These are phyloP conservation scores for Acanthamoeba castellanii DNA, from an alignment of 208 protist species.

Conservation along the genomic window DNA sequence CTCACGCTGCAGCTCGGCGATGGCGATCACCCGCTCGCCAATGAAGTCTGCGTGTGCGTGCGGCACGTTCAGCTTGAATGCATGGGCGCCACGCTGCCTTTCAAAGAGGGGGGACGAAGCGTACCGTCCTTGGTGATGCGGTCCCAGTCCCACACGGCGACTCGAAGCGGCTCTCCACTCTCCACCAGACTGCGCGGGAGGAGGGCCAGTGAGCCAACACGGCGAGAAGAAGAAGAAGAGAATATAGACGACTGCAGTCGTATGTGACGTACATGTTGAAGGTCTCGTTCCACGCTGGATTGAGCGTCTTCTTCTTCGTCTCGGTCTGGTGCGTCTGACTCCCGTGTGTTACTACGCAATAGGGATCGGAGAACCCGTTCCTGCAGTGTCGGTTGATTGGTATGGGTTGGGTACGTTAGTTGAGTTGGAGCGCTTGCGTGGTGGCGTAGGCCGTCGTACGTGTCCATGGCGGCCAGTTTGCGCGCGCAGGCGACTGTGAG, in stretches of 20 bases:
- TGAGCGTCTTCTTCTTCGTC: conserved; percentile 11
- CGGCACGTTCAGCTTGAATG: not conserved
- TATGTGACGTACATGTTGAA: not conserved
- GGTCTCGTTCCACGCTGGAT: conserved; percentile 1
- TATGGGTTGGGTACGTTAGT: not conserved
- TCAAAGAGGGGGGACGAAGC: not conserved
- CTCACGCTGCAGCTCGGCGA: not conserved
- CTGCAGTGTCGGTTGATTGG: not conserved
- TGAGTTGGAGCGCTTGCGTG: not conserved
- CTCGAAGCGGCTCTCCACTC: not conserved
- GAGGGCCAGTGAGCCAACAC: not conserved
- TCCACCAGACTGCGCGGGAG: not conserved
- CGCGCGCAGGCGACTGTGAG: not conserved
- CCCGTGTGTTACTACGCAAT: not conserved
- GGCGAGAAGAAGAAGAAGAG: not conserved
- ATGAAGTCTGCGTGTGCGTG: not conserved
- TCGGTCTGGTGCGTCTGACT: not conserved
- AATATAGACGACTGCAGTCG: not conserved
- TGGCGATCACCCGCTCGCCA: not conserved
- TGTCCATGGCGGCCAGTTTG: not conserved
- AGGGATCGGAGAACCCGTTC: not conserved
- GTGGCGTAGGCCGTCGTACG: not conserved
- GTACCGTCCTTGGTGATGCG: conserved; percentile 19
- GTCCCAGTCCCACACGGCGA: not conserved
- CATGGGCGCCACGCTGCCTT: not conserved